Conservation (phyloP, 192 early-diverging fungal genomes). For the Entomortierella lignicola region DNA sequence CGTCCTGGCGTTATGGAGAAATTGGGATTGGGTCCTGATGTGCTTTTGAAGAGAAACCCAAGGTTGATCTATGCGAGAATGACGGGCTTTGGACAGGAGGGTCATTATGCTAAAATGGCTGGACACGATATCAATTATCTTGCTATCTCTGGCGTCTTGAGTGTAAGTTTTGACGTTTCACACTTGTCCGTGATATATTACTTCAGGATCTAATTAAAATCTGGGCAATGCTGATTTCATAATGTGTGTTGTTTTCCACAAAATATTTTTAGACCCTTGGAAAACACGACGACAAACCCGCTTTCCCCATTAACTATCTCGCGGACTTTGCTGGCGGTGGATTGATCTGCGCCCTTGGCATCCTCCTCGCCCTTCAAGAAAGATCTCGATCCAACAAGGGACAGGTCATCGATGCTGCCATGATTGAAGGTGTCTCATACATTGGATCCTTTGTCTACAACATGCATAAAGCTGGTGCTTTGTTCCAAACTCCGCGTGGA, state of each 20-base stretch:
- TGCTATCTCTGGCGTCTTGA: conserved; percentile 71
- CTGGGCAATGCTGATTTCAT: too few species aligned
- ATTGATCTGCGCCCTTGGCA: conserved; percentile 70
- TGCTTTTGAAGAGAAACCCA: conserved; percentile 65
- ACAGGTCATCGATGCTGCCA: conserved; percentile 70
- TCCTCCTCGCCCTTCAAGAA: conserved; percentile 71
- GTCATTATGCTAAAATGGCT: conserved; percentile 62
- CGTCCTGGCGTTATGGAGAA: conserved; percentile 77
- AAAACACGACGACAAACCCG: conserved; percentile 55
- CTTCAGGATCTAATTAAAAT: too few species aligned
- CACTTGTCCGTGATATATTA: too few species aligned
- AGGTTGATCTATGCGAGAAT: conserved; percentile 68
- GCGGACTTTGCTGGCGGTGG: conserved; percentile 80
- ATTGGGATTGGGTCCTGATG: conserved; percentile 71
- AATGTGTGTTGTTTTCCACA: too few species aligned
- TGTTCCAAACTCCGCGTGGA: conserved; percentile 66
- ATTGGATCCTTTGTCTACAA: conserved; percentile 70
- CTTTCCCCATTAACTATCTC: conserved; percentile 58
- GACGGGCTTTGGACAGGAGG: conserved; percentile 76
- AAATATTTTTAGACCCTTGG: conserved; percentile 64
- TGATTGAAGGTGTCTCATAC: conserved; percentile 68
- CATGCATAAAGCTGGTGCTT: conserved; percentile 63
- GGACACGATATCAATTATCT: conserved; percentile 80
- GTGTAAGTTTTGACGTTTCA: too few species aligned
- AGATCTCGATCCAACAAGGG: conserved; percentile 69